These are phyloP conservation scores for Colletotrichum tofieldiae DNA, from an alignment of 2,329 filamentous ascomycete genomes.

Conservation along the genomic window DNA sequence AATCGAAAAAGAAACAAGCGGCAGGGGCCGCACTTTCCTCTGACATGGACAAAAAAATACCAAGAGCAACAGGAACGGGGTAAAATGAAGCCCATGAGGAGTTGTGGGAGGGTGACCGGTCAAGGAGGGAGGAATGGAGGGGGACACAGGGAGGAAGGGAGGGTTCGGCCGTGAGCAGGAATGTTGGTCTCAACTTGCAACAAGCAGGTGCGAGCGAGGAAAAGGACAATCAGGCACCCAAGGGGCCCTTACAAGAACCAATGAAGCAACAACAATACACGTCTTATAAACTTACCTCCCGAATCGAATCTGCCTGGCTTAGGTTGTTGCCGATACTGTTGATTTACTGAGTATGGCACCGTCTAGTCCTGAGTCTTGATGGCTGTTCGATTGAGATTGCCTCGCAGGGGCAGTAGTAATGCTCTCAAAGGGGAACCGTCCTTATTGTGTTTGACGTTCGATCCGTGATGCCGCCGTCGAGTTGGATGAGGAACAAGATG, in stretches of 20 bases:
- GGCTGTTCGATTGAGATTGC: not conserved
- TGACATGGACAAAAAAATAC: conserved; percentile 29
- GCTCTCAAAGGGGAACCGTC: not conserved
- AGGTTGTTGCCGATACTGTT: conserved; percentile 7
- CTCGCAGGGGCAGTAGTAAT: not conserved
- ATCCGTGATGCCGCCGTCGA: not conserved
- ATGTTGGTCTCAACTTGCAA: conserved; percentile 15
- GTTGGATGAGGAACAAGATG: not conserved
- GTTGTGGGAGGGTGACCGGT: not conserved
- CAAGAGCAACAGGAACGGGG: conserved; percentile 45
- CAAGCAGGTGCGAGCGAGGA: not conserved
- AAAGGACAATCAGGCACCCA: not conserved
- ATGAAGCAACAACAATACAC: not conserved
- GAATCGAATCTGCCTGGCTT: not conserved
- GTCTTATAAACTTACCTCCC: conserved; percentile 8
- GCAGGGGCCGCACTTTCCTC: not conserved
- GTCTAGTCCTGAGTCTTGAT: conserved; percentile 2
- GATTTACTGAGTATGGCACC: not conserved
- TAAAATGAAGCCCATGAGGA: conserved; percentile 24
- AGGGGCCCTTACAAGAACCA: not conserved
- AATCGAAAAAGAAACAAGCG: not conserved
- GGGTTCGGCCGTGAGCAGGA: not conserved
- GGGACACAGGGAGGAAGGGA: conserved; percentile 9
- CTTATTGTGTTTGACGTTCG: not conserved
- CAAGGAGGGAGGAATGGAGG: conserved; percentile 29